A percentile compares a stretch with the other conserved stretches of the same genome.
Evolutionary conservation across 495 filamentous ascomycete species (phyloP).

Genomic region (Aspergillus leporis): DNA sequence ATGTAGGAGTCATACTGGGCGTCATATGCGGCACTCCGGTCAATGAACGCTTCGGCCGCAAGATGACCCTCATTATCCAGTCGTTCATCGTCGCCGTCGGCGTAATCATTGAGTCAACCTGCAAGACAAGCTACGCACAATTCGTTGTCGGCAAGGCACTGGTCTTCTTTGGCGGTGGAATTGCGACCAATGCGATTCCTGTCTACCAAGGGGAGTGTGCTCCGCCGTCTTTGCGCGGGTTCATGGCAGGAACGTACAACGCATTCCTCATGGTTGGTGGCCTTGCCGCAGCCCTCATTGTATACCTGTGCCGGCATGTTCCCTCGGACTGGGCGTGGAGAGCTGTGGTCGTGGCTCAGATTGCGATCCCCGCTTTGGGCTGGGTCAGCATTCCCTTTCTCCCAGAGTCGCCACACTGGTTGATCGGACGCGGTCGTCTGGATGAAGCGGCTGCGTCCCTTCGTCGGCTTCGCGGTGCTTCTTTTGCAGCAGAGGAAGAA

Average conservation of each 20-base stretch:
- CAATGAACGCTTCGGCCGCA: constrained; percentile 6
- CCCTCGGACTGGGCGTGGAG: not conserved
- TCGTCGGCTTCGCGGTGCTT: not conserved
- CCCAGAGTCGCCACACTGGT: constrained; percentile 62
- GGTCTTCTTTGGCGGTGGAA: constrained; percentile 8
- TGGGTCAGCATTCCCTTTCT: constrained; percentile 57
- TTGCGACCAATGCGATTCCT: constrained; percentile 11
- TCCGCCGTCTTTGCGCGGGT: constrained; percentile 9
- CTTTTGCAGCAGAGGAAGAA: not conserved
- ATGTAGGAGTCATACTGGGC: constrained; percentile 8
- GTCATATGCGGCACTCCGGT: constrained; percentile 1
- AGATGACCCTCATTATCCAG: constrained; percentile 2
- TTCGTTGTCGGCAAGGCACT: constrained; percentile 6
- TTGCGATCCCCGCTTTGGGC: constrained; percentile 45
- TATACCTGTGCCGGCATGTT: constrained; percentile 13
- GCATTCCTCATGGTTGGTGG: constrained; percentile 13
- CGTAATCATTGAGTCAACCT: constrained; percentile 5
- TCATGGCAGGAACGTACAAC: constrained; percentile 7
- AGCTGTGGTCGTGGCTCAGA: constrained; percentile 12
- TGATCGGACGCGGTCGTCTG: constrained; percentile 47
- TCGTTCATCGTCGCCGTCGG: not conserved
- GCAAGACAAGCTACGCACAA: constrained; percentile 1
- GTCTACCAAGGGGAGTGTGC: constrained; percentile 8
- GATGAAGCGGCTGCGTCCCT: constrained; percentile 37
- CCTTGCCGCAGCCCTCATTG: not conserved